Evolutionary conservation across 371 early-diverging fungal genomes (phyloP), one percentile per base, ranked within the genome.

Genomic region (Mucor indicus): DNA sequence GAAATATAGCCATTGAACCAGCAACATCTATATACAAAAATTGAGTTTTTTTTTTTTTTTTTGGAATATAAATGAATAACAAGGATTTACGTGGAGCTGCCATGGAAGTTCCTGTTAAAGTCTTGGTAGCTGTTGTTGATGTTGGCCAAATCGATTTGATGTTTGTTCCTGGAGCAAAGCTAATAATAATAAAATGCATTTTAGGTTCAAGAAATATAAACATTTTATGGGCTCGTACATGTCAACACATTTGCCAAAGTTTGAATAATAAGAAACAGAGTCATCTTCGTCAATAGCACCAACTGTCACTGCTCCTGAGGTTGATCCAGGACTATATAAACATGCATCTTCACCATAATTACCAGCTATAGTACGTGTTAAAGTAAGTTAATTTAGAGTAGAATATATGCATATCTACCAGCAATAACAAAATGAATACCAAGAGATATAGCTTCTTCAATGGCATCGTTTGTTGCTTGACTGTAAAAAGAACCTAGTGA

Each of bases 211-310:
- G 8, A 13, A 20, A 19, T 24, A 33, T 27, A 7, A 27, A 40
- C 12, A 32, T 20, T n/a, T 29, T 10, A 24, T 23, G 23, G 11
- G 17, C 31, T 24, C 75, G 79, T 66, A 76, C 67, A 91, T 68
- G 53, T 90, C 86, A 16, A 92, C 92, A 60, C 92, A 92, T 17
- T 64, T 70, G 5, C 94, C 95, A 48, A 69, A 73, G 50, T 92
- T 88, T 20, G 88, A 86, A 65, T 87, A 92, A 20, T 58, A 74
- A 8, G 91, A 86, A 25, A 84, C 72, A 1, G 73, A 75, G 64
- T 92, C 91, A 38, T 80, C 78, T 25, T 66, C 54, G 62, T 87
- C 84, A n/a, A 88, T 86, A 0, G 92, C 92, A 9, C 94, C 98
- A 9, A 95, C 95, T 0, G 95, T 95, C 36, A 96, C 68, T 1